Evolutionary conservation across 495 filamentous ascomycete genomes (phyloP), one percentile per base, ranked within the genome.

Genomic region (Neurospora sp.): DNA sequence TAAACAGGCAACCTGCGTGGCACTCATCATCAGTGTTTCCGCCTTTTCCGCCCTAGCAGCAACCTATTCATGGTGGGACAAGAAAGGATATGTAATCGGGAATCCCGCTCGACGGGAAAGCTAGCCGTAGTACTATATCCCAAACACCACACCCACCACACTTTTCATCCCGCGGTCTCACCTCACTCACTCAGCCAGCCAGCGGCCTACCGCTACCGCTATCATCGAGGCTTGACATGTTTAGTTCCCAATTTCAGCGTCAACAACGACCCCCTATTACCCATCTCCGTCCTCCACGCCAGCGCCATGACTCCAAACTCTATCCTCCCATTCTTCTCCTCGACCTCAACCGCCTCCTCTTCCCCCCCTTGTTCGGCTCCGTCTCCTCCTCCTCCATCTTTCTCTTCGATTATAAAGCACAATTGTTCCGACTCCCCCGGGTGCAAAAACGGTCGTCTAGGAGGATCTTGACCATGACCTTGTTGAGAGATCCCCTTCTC

Each of bases 361-460:
- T 69, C 83, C 82, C 27, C 87, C n/a, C 81, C 84, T 10, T 82
- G 82, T 46, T 46, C 42, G 8, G 10, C 42, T 20, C 42, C 42
- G 42, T 46, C 42, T 20, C 42, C 42, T 46, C 2, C 42, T 20
- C 42, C 42, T 10, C 42, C 42, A 73, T 81, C 82, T 73, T 89
- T 83, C 79, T 95, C 90, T 77, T 94, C 89, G 11, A 99, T 85
- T 22, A 96, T 78, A 78, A 97, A 99, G 68, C 93, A 94, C 69
- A 97, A 92, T 82, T 99, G 96, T 77, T 94, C 87, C 44, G 97
- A 90, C 85, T 98, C 96, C 44, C 91, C 89, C 7, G 93, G 92
- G 78, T 91, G 92, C 74, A 99, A 81, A 53, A 92, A 89, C 39
- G 93, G 93, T 65, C 53, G 53, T 65, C 74, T 27, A 59, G 48